A percentile compares a stretch with the other conserved stretches of the same genome.
phyloP scores from a whole-genome alignment of 1,139 yeast species.

The Hansenula anomala region DNA sequence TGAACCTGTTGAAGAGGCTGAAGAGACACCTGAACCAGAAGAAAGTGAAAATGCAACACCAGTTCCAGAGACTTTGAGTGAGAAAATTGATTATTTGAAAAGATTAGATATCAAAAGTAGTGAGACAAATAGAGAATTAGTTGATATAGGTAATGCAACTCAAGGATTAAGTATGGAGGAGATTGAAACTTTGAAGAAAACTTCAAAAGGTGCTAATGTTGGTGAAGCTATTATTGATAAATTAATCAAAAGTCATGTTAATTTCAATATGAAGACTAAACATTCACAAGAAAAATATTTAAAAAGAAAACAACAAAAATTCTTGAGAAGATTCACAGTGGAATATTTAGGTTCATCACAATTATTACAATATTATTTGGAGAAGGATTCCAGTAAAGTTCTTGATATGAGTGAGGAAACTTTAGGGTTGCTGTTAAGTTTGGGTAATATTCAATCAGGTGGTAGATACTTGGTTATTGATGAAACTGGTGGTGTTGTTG shows the following conservation, averaged over 20 bases:
- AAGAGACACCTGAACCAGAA: slow-evolving; percentile 25
- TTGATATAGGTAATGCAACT: slow-evolving; percentile 68
- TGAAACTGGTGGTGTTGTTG: slow-evolving; percentile 84
- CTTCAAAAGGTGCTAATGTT: slow-evolving; percentile 54
- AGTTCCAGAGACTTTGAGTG: slow-evolving; percentile 21
- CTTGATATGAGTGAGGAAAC: slow-evolving; percentile 82
- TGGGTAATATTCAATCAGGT: slow-evolving; percentile 83
- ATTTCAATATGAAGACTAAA: slow-evolving; percentile 83
- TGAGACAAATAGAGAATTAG: slow-evolving; percentile 66
- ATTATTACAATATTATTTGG: slow-evolving; percentile 67
- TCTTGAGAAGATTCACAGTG: slow-evolving; percentile 77
- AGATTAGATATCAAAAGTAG: slow-evolving; percentile 34
- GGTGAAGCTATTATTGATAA: slow-evolving; percentile 83
- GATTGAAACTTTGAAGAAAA: slow-evolving; percentile 71
- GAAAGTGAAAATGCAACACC: slow-evolving; percentile 21
- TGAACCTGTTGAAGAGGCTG: slow-evolving; percentile 23
- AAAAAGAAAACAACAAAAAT: slow-evolving; percentile 88
- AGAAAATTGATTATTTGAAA: slow-evolving; percentile 22
- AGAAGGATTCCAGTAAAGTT: slow-evolving; percentile 67
- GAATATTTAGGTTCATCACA: slow-evolving; percentile 76
- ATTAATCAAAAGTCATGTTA: slow-evolving; percentile 78
- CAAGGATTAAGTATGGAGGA: slow-evolving; percentile 74
- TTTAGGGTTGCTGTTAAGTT: slow-evolving; percentile 66
- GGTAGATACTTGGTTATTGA: slow-evolving; percentile 86
- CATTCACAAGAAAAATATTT: slow-evolving; percentile 90